phyloP scores from a whole-genome alignment of 495 filamentous ascomycete genomes.

The Daldinia decipiens region DNA sequence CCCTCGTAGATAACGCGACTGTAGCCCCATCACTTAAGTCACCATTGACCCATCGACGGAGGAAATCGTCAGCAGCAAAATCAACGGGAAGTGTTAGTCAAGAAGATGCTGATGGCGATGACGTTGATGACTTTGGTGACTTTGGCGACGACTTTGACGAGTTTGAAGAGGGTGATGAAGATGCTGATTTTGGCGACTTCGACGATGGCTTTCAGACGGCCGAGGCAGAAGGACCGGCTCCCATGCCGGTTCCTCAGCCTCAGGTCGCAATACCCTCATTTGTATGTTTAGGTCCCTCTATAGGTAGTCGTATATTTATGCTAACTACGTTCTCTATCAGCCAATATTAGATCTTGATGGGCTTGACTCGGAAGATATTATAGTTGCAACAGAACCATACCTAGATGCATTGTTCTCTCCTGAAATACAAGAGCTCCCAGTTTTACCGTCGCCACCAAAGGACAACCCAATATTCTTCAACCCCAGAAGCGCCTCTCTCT shows the following conservation, averaged over 20 bases:
- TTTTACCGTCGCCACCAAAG: constrained; percentile 58
- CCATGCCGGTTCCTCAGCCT: constrained; percentile 57
- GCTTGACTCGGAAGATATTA: constrained; percentile 63
- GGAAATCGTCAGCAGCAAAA: constrained; percentile 56
- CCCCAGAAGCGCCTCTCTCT: constrained; percentile 83
- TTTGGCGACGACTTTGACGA: constrained; percentile 96
- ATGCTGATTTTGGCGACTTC: constrained; percentile 89
- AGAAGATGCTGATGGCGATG: constrained; percentile 55
- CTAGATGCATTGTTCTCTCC: constrained; percentile 67
- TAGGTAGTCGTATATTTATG: constrained; percentile 46
- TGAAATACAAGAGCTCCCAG: constrained; percentile 59
- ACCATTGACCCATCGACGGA: constrained; percentile 42
- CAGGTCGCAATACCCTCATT: constrained; percentile 64
- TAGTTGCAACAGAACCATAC: constrained; percentile 62
- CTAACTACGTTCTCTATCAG: constrained; percentile 55
- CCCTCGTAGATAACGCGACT: constrained; percentile 53
- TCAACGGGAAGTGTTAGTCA: constrained; percentile 48
- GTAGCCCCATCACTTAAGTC: constrained; percentile 49
- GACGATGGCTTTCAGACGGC: constrained; percentile 83
- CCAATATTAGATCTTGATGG: constrained; percentile 79
- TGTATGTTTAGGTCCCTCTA: constrained; percentile 52
- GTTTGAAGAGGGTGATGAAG: constrained; percentile 83
- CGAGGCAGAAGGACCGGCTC: constrained; percentile 57
- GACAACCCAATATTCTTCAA: constrained; percentile 72
- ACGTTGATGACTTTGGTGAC: constrained; percentile 70